Evolutionary conservation across 1,139 yeast species (phyloP).

Genomic region (Debaryomyces subglobosus): DNA sequence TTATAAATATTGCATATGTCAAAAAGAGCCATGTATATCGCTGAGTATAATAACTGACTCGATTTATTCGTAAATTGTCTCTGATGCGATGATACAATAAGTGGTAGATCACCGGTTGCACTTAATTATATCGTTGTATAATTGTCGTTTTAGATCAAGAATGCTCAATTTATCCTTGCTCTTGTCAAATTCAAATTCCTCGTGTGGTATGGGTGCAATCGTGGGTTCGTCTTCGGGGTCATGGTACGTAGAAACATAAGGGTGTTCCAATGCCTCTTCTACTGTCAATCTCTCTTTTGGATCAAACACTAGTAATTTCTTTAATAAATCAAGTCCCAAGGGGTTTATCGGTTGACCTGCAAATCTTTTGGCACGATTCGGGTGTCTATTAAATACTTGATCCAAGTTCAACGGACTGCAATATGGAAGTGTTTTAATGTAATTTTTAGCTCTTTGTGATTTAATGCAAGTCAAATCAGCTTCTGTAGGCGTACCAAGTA

Average conservation of each 20-base stretch:
- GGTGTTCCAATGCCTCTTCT: conserved; percentile 79
- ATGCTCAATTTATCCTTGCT: conserved; percentile 70
- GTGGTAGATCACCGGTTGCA: conserved; percentile 8
- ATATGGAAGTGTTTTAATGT: conserved; percentile 56
- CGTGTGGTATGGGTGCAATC: conserved; percentile 71
- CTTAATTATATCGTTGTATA: conserved; percentile 62
- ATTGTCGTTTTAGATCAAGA: conserved; percentile 68
- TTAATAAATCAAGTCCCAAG: conserved; percentile 74
- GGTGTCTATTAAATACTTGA: conserved; percentile 22
- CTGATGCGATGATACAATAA: background rate
- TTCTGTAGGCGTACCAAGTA: conserved; percentile 65
- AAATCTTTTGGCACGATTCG: conserved; percentile 21
- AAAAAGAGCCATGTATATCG: background rate
- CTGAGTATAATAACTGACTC: background rate
- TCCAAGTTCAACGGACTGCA: conserved; percentile 13
- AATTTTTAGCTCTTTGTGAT: conserved; percentile 64
- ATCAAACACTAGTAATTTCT: conserved; percentile 74
- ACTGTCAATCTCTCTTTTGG: conserved; percentile 80
- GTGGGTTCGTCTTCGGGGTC: conserved; percentile 84
- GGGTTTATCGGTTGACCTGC: conserved; percentile 51
- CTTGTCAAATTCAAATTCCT: conserved; percentile 82
- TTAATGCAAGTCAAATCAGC: conserved; percentile 60
- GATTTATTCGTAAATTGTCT: background rate
- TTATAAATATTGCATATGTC: background rate
- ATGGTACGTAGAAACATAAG: conserved; percentile 78